Evolutionary conservation across 441 rosid genomes (phyloP), one percentile per base, ranked within the genome.

Genomic region (Brassica hybrid): DNA sequence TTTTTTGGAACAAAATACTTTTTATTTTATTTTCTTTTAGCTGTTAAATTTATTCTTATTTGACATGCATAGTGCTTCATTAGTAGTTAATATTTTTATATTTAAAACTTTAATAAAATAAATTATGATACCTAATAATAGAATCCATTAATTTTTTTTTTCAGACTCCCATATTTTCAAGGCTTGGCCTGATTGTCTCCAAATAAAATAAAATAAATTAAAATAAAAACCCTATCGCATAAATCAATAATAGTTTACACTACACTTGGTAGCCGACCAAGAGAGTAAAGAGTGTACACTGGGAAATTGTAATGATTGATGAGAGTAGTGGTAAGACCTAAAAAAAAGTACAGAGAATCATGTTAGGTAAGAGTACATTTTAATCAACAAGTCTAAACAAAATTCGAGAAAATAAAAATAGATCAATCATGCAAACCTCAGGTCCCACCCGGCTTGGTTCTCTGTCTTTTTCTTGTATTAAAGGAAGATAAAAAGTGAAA

Each of bases 391-490:
- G 60, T 7, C 38, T 25, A 17, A 18, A 48, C 4, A 2, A 67
- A 74, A 52, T 14, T 34, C 34, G 56, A 32, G 14, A 34, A 0
- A 62, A 17, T 14, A 62, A 5, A 3, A 32, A 60, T 54, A 50
- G 43, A 38, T 17, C 16, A 52, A 32, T 60, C 63, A 62, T 45
- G 60, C 8, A 62, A 12, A 69, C 36, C 78, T 66, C 36, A 57
- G 6, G 64, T 10, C 17, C 6, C 30, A 17, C 17, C 10, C 30
- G 30, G 74, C 21, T 52, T 7, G 50, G 50, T 34, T 25, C 38
- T 30, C 7, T 65, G 76, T 77, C 67, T 11, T 58, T 71, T 71
- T 71, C 72, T 43, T 17, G 50, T 54, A 69, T 65, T 52, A 63
- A 62, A 69, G 38, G 56, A 69, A 48, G 7, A 61, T 27, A 10